Conservation (phyloP, 352 stramenopile genomes). For the Phytophthora brassicae region DNA sequence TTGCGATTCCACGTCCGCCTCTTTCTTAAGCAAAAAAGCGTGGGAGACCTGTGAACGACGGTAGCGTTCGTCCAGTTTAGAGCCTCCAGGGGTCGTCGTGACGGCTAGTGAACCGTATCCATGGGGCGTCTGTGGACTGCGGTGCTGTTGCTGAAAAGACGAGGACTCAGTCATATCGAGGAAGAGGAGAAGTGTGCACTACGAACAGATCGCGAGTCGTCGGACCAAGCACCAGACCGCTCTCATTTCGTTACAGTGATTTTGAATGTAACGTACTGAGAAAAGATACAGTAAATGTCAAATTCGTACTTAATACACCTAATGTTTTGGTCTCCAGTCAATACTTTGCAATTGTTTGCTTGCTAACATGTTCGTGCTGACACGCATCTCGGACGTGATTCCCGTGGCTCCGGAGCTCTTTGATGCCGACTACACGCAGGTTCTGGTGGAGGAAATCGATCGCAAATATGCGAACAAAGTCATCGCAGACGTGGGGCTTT, state of each 20-base stretch:
- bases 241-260: background rate
- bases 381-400: conserved; percentile 85
- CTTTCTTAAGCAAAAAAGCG: conserved; percentile 63
- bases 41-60: conserved; percentile 76
- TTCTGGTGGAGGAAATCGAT: conserved; percentile 88
- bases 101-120: conserved; percentile 28
- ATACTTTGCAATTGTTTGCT: background rate
- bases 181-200: background rate
- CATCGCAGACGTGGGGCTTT: conserved; percentile 85
- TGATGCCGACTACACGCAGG: conserved; percentile 81
- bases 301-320: conserved; percentile 6
- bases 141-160: conserved; percentile 10
- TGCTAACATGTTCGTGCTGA: conserved; percentile 82
- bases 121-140: conserved; percentile 15
- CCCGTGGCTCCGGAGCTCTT: conserved; percentile 80
- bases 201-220: conserved; percentile 15
- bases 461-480: conserved; percentile 92
- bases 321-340: conserved; percentile 18
- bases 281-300: background rate
- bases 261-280: background rate
- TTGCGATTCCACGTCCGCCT: conserved; percentile 48
- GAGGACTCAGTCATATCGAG: conserved; percentile 17
- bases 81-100: conserved; percentile 14
- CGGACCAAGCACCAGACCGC: background rate
- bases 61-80: conserved; percentile 28